Conservation (phyloP, 805 yeast species). For the Starmerella bombicola region DNA sequence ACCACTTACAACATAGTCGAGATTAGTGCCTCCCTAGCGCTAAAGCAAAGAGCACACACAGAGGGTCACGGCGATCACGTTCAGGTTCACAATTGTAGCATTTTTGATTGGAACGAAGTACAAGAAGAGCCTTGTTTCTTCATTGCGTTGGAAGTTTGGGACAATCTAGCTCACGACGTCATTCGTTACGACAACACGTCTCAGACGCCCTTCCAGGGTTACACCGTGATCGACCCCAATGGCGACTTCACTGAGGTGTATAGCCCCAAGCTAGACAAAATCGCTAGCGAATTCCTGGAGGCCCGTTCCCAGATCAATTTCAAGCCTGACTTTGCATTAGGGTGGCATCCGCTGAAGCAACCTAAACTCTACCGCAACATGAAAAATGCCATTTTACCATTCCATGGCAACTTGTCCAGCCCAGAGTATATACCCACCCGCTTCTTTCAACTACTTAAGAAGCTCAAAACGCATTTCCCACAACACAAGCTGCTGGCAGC, state of each 20-base stretch:
- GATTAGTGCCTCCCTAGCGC: constrained; percentile 50
- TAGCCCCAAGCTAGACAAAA: constrained; percentile 46
- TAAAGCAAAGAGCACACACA: constrained; percentile 28
- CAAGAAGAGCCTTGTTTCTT: constrained; percentile 61
- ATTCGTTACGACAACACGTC: constrained; percentile 60
- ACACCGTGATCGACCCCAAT: constrained; percentile 55
- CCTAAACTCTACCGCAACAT: constrained; percentile 33
- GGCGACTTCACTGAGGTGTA: constrained; percentile 69
- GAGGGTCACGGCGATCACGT: constrained; percentile 45
- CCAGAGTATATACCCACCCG: constrained; percentile 79
- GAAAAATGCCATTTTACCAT: constrained; percentile 46
- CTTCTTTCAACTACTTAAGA: constrained; percentile 48
- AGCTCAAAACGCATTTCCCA: constrained; percentile 55
- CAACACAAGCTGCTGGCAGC: constrained; percentile 61
- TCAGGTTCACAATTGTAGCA: constrained; percentile 57
- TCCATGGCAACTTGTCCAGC: constrained; percentile 51
- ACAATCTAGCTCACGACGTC: constrained; percentile 72
- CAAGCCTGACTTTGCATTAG: constrained; percentile 26
- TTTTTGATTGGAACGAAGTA: constrained; percentile 55
- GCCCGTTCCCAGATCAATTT: constrained; percentile 35
- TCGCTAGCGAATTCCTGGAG: constrained; percentile 40
- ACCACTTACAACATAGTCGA: constrained; percentile 64
- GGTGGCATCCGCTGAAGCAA: constrained; percentile 51
- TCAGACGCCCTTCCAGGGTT: constrained; percentile 61
- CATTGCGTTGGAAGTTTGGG: constrained; percentile 71